Percentiles rank a stretch among this genome's conserved stretches.
Conservation (phyloP, 345 rosid species). For the Turritis glabra region DNA sequence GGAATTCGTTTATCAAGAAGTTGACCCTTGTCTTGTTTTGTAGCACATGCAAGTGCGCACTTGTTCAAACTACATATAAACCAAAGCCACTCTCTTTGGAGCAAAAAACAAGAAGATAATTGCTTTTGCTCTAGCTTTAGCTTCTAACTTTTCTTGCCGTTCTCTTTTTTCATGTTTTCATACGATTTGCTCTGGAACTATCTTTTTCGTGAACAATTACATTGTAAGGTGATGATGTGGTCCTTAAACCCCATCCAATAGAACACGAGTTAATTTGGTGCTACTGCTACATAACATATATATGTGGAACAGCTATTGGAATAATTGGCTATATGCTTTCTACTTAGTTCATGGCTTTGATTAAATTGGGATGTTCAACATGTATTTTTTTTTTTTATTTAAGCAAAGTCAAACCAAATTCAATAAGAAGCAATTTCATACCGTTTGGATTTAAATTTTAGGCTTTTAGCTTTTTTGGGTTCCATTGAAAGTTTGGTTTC, state of each 20-base stretch:
- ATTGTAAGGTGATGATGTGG: constrained; percentile 4
- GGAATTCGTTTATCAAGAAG: background rate
- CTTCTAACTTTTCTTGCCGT: constrained; percentile 1
- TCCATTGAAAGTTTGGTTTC: background rate
- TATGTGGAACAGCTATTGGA: background rate
- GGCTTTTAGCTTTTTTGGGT: background rate
- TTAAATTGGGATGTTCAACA: background rate
- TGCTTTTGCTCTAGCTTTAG: constrained; percentile 17
- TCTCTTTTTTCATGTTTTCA: background rate
- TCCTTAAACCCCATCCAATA: background rate
- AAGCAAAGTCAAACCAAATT: background rate
- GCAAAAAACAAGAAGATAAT: constrained; percentile 11
- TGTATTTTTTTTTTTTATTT: no score
- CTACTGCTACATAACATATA: background rate
- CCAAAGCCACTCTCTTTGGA: background rate
- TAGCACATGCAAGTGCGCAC: constrained; percentile 15
- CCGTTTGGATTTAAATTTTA: no score
- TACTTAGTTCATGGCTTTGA: background rate
- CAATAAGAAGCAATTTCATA: no score
- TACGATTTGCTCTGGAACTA: background rate
- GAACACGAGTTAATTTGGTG: background rate
- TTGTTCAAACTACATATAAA: background rate
- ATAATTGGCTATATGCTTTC: background rate
- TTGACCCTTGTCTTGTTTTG: constrained; percentile 24
- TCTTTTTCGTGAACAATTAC: background rate